Evolutionary conservation across 1,284 basidiomycete genomes (phyloP).

Genomic region (Malassezia restricta): DNA sequence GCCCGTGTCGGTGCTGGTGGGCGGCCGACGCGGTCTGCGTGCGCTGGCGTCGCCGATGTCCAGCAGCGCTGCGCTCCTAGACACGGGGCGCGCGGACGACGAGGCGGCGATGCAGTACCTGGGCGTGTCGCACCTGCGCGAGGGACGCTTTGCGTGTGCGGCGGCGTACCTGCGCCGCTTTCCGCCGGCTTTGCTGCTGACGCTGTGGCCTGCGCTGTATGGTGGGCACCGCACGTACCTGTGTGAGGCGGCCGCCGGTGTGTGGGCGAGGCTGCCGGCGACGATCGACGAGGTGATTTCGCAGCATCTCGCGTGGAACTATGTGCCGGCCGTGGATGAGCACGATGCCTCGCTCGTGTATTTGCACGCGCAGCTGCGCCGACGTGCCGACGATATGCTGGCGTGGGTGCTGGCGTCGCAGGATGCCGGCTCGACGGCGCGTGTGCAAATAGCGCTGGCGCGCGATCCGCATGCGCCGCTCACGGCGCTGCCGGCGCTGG

Average conservation of each 20-base stretch:
- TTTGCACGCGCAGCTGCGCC: constrained; percentile 13
- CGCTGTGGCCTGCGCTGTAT: not conserved
- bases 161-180: constrained; percentile 14
- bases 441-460: not conserved
- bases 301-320: constrained; percentile 19
- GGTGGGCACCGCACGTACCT: not conserved
- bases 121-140: constrained; percentile 19
- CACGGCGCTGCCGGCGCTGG: too few relatives aligned
- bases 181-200: constrained; percentile 22
- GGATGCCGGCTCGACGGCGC: not conserved
- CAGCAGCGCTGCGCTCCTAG: not conserved
- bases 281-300: constrained; percentile 13
- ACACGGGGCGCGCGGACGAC: not conserved
- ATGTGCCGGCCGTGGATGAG: constrained; percentile 21
- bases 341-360: constrained; percentile 8
- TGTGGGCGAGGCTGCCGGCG: not conserved
- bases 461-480: not conserved
- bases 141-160: constrained; percentile 20
- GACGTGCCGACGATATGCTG: constrained; percentile 21
- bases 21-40: not conserved
- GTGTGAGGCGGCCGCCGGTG: not conserved
- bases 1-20: not conserved
- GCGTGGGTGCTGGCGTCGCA: not conserved
- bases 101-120: constrained; percentile 1
- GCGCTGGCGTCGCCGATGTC: not conserved